A percentile compares a stretch with the other conserved stretches of the same genome.
Conservation (phyloP, 805 yeast genomes). For the Wickerhamiella cacticola region DNA sequence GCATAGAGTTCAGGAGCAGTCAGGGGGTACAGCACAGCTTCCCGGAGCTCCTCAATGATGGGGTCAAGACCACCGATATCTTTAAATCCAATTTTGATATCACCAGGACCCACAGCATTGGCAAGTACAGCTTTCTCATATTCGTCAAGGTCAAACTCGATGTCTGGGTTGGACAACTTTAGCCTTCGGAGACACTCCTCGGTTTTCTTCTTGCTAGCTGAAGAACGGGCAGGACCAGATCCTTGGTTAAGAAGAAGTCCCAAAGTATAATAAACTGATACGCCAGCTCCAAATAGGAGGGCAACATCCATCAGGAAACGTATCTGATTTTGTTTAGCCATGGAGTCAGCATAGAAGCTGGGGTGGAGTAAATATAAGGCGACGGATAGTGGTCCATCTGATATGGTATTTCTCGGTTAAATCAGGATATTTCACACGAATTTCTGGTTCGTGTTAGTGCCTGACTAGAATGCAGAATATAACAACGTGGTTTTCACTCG, state of each 20-base stretch:
- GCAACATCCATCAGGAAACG: constrained; percentile 35
- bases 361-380: background rate
- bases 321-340: constrained; percentile 11
- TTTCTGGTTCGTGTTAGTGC: background rate
- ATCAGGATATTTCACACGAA: too few species aligned
- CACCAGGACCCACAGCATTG: constrained; percentile 73
- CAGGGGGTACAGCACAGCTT: constrained; percentile 78
- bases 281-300: constrained; percentile 48
- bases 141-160: constrained; percentile 43
- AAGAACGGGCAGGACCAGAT: constrained; percentile 36
- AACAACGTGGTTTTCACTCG: too few species aligned
- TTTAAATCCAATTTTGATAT: constrained; percentile 58
- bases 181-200: constrained; percentile 46
- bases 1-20: constrained; percentile 40
- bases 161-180: constrained; percentile 46
- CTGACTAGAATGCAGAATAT: too few species aligned
- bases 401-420: too few species aligned
- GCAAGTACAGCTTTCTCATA: constrained; percentile 73
- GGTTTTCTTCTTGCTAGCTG: constrained; percentile 52
- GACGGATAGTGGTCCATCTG: too few species aligned
- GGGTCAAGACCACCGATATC: constrained; percentile 85
- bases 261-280: constrained; percentile 55
- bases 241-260: constrained; percentile 34
- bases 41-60: constrained; percentile 74
- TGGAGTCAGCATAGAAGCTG: background rate